Evolutionary conservation across 768 basidiomycete genomes (phyloP).

Genomic region (Russula sp.): DNA sequence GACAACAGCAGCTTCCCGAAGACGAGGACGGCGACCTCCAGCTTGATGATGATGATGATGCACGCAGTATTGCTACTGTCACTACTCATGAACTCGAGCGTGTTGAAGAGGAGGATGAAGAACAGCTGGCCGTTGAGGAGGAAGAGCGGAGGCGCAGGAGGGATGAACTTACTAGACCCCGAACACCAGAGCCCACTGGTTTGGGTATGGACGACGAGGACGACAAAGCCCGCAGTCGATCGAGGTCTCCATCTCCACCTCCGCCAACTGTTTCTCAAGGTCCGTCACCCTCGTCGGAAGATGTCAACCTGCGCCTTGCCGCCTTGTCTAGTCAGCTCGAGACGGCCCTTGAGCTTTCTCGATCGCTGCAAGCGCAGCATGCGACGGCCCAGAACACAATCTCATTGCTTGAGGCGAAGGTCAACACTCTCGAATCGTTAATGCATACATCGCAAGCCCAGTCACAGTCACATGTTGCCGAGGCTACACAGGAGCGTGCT

Average conservation of each 20-base stretch:
- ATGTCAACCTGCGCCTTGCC: slow-evolving; percentile 56
- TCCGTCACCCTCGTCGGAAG: slow-evolving; percentile 35
- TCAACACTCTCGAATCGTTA: slow-evolving; percentile 57
- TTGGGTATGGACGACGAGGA: slow-evolving; percentile 44
- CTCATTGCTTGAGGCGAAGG: slow-evolving; percentile 57
- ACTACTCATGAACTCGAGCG: slow-evolving; percentile 61
- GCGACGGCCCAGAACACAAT: slow-evolving; percentile 70
- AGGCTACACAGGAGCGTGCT: slow-evolving; percentile 36
- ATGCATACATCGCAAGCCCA: slow-evolving; percentile 44
- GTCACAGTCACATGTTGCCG: slow-evolving; percentile 31
- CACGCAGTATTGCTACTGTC: slow-evolving; percentile 64
- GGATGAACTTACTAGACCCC: slow-evolving; percentile 60
- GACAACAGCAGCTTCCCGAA: slow-evolving; percentile 15
- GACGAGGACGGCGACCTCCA: slow-evolving; percentile 29
- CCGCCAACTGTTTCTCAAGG: slow-evolving; percentile 18
- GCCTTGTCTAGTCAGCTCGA: slow-evolving; percentile 64
- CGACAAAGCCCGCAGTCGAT: slow-evolving; percentile 32
- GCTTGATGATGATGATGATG: slow-evolving; percentile 50
- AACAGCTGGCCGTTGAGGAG: slow-evolving; percentile 36
- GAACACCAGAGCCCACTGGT: slow-evolving; percentile 72
- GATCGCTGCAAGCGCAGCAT: slow-evolving; percentile 71
- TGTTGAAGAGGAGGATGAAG: slow-evolving; percentile 72
- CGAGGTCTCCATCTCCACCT: slow-evolving; percentile 25
- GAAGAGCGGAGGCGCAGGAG: slow-evolving; percentile 38
- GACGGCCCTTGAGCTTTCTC: slow-evolving; percentile 65